These are phyloP conservation scores for Aspergillus sojae DNA, from an alignment of 2,329 filamentous ascomycete species.

Conservation along the genomic window DNA sequence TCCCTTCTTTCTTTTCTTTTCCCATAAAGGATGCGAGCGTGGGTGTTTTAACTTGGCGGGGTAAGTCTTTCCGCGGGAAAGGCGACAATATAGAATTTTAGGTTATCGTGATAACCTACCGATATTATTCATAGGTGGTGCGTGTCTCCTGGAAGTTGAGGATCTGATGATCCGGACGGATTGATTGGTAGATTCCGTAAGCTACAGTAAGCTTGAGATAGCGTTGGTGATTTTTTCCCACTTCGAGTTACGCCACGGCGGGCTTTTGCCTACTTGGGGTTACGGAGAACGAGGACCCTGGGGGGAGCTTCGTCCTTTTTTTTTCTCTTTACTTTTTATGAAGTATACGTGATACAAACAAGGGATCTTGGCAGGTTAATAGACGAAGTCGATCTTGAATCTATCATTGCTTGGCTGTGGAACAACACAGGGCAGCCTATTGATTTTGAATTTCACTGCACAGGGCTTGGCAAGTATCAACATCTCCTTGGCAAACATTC, in stretches of 20 bases:
- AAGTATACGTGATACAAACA: neutral
- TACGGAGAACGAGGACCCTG: neutral
- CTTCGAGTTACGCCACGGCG: neutral
- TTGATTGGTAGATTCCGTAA: neutral
- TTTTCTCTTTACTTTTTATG: neutral
- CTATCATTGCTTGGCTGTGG: constrained; percentile 24
- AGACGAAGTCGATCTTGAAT: constrained; percentile 5
- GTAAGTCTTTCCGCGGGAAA: constrained; percentile 5
- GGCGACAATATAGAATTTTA: neutral
- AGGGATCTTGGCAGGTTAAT: neutral
- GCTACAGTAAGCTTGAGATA: neutral
- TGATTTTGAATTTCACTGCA: constrained; percentile 19
- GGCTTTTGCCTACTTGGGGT: neutral
- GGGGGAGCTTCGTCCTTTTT: neutral
- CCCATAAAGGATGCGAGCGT: neutral
- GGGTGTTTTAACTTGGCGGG: neutral
- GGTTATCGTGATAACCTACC: neutral
- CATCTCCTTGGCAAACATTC: constrained; percentile 16
- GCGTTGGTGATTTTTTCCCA: neutral
- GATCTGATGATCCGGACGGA: neutral
- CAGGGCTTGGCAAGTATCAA: constrained; percentile 24
- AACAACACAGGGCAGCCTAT: constrained; percentile 14
- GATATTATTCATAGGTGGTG: neutral
- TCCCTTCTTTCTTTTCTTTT: neutral
- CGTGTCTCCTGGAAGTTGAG: neutral